Base-by-base conservation (phyloP, 2,329 filamentous ascomycete genomes). In the Epicoccum sorghinum region DNA sequence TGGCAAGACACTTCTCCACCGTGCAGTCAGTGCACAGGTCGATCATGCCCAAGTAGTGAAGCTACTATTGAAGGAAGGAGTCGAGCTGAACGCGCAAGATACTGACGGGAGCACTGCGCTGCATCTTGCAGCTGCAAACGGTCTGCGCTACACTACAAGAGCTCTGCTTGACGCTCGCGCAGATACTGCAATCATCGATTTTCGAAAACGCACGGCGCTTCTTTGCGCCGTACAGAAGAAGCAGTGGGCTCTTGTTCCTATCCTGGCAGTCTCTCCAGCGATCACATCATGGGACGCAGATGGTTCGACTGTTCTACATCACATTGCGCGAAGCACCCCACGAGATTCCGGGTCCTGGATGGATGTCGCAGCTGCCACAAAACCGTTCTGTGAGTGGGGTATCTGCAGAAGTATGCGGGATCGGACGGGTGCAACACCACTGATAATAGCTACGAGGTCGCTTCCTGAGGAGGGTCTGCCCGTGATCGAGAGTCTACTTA, bases 401-500 rank as follows among this genome's bases (percentile, higher is more conserved):
- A 58, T 68, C 2, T 70, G 70, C 45, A 62, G 70, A 30, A 72
- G 64, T 39, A 70, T 72, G 59, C 66, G 71, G 18, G 67, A 73
- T 50, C 55, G 61, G 35, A 66, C 65, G 4, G 71, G 71, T 7
- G 69, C 70, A 0, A 72, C 70, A 8, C 69, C 71, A 23, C 66
- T 73, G n/a, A 73, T 73, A 37, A 52, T 64, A 25, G 71, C 71
- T 2, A 48, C 69, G 32, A 71, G 62, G 23, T 59, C 54, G 4
- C 61, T 72, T 9, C 66, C 67, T 0, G 67, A 68, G 41, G 65
- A 71, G 6, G 71, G 70, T 0, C 6, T 71, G 3, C 60, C 62
- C 1, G 59, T 72, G 9, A 33, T 73, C 4, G 64, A 73, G 43
- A 58, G 56, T 8, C 45, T 73, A 1, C 53, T 73, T 3, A 46